Percentiles rank a stretch among this genome's conserved stretches.
These are phyloP conservation scores for Blastocystis sp. DNA, from an alignment of 352 stramenopile species.

Conservation along the genomic window DNA sequence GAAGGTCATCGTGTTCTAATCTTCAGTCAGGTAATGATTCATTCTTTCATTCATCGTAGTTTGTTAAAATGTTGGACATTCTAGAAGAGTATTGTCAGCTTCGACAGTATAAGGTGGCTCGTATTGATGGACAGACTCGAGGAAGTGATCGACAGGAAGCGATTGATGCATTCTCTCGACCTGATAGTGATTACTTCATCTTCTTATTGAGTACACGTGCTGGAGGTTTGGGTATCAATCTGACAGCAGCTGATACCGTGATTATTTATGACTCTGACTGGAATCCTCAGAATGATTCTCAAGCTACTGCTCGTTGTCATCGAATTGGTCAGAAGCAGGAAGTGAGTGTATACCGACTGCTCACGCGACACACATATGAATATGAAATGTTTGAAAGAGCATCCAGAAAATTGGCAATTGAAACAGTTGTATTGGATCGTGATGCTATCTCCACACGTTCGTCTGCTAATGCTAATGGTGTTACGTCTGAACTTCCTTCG, in stretches of 20 bases:
- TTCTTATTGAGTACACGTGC: slow-evolving; percentile 95
- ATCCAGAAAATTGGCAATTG: slow-evolving; percentile 91
- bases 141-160: slow-evolving; percentile 79
- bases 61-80: slow-evolving; percentile 83
- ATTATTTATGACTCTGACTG: slow-evolving; percentile 98
- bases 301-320: slow-evolving; percentile 77
- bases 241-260: slow-evolving; percentile 94
- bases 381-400: slow-evolving; percentile 98
- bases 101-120: slow-evolving; percentile 78
- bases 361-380: slow-evolving; percentile 97
- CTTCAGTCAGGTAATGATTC: slow-evolving; percentile 78
- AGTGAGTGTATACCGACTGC: slow-evolving; percentile 90
- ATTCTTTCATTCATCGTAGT: not conserved
- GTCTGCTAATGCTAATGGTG: slow-evolving; percentile 67
- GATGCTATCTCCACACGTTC: slow-evolving; percentile 81
- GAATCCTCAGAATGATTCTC: slow-evolving; percentile 89
- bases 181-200: slow-evolving; percentile 88
- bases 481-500: slow-evolving; percentile 55
- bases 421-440: slow-evolving; percentile 91
- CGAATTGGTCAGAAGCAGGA: slow-evolving; percentile 96
- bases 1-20: slow-evolving; percentile 87
- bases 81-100: slow-evolving; percentile 83
- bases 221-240: slow-evolving; percentile 93
- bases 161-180: slow-evolving; percentile 89
- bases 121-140: slow-evolving; percentile 81